These are phyloP conservation scores for Tetraselmis striata DNA, from an alignment of 139 green algal genomes.

Conservation along the genomic window DNA sequence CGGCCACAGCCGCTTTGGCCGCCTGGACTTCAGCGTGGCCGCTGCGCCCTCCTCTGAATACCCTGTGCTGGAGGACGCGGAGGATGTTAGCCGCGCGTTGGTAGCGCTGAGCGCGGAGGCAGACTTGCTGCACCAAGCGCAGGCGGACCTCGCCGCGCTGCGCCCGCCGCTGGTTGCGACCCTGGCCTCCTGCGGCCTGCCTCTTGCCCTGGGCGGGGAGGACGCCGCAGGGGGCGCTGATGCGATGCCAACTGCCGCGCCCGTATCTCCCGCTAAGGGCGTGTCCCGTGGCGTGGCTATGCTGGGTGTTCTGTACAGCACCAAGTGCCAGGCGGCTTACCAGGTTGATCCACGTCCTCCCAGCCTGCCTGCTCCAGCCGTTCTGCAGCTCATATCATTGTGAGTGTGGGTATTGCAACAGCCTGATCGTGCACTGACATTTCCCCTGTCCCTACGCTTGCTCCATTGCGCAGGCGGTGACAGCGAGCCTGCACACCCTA, in stretches of 20 bases:
- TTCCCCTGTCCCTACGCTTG: not conserved
- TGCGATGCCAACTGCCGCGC: not conserved
- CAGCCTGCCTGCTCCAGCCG: too few species aligned
- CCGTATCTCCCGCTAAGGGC: not conserved
- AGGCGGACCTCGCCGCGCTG: not conserved
- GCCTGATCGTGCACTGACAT: not conserved
- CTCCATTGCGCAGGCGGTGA: not conserved
- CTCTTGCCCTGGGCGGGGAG: not conserved
- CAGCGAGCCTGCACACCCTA: not conserved
- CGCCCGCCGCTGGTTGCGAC: not conserved
- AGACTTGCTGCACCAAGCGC: slow-evolving; percentile 13
- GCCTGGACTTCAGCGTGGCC: slow-evolving; percentile 31
- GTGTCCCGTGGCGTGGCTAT: slow-evolving; percentile 27
- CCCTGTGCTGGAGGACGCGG: not conserved
- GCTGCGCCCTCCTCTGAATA: not conserved
- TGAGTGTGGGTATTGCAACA: not conserved
- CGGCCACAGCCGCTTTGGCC: slow-evolving; percentile 40
- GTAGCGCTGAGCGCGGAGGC: slow-evolving; percentile 29
- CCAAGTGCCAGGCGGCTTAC: slow-evolving; percentile 41
- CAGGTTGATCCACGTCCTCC: too few species aligned
- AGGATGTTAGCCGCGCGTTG: slow-evolving; percentile 17
- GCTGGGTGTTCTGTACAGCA: slow-evolving; percentile 35
- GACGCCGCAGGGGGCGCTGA: not conserved
- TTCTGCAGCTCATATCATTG: slow-evolving; percentile 13
- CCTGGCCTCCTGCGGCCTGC: not conserved